Percentiles rank a stretch among this genome's conserved stretches.
phyloP scores from a whole-genome alignment of 106 monocot genomes.

The Apostasia shenzhenica region DNA sequence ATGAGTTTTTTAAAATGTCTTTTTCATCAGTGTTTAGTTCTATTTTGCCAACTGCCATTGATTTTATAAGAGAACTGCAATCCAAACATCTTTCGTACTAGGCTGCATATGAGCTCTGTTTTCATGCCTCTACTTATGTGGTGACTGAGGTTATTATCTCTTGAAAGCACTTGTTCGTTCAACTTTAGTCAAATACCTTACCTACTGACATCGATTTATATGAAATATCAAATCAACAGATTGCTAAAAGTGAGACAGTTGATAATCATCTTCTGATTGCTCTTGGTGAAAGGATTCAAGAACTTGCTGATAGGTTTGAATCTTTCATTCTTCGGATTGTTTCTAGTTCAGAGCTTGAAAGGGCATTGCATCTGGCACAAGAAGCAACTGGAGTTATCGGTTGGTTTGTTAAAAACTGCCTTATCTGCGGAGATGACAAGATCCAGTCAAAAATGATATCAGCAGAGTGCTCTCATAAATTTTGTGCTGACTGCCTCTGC shows the following conservation, averaged over 20 bases:
- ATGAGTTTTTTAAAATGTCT: too few species aligned
- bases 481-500: slow-evolving; percentile 40
- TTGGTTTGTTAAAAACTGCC: slow-evolving; percentile 15
- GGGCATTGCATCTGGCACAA: slow-evolving; percentile 49
- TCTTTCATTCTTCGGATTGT: slow-evolving; percentile 57
- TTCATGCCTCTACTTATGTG: too few species aligned
- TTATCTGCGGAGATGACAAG: slow-evolving; percentile 42
- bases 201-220: too few species aligned
- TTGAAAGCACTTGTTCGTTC: too few species aligned
- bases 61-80: too few species aligned
- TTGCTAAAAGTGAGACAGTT: slow-evolving; percentile 46
- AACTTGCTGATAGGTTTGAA: slow-evolving; percentile 68
- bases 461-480: slow-evolving; percentile 34
- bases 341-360: slow-evolving; percentile 37
- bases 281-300: slow-evolving; percentile 71
- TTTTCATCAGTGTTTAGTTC: too few species aligned
- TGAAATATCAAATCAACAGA: slow-evolving; percentile 26
- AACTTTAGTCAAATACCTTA: too few species aligned
- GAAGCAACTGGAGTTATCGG: slow-evolving; percentile 48
- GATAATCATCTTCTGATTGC: slow-evolving; percentile 74
- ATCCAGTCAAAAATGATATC: slow-evolving; percentile 26
- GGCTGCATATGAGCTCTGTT: too few species aligned
- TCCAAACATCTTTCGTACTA: too few species aligned
- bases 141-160: too few species aligned
- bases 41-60: too few species aligned